Evolutionary conservation across 371 early-diverging fungal genomes (phyloP).

Genomic region (Amoeboaphelidium protococcarum): DNA sequence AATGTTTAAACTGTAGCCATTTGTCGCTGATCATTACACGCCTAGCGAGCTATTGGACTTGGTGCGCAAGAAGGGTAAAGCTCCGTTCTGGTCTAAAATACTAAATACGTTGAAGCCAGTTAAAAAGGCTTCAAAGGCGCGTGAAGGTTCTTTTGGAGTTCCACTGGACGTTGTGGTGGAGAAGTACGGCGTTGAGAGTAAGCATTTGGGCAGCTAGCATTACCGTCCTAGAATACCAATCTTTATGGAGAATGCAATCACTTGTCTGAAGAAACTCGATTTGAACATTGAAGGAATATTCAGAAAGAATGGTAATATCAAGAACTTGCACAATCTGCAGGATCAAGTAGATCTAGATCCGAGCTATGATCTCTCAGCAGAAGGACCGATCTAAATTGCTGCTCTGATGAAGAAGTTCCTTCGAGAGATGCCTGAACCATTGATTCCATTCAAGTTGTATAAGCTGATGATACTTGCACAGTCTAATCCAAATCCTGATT

Average conservation of each 20-base stretch:
- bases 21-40: slow-evolving; percentile 30
- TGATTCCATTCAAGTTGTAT: slow-evolving; percentile 60
- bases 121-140: slow-evolving; percentile 22
- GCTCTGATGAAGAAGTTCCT: slow-evolving; percentile 77
- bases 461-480: slow-evolving; percentile 46
- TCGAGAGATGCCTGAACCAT: slow-evolving; percentile 81
- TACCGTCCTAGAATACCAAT: slow-evolving; percentile 41
- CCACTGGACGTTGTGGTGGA: slow-evolving; percentile 57
- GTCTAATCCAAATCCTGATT: no score
- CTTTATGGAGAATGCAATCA: slow-evolving; percentile 54
- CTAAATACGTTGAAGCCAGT: slow-evolving; percentile 26
- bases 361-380: slow-evolving; percentile 23
- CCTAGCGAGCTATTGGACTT: slow-evolving; percentile 38
- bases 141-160: slow-evolving; percentile 67
- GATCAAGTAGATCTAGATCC: slow-evolving; percentile 13
- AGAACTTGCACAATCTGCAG: slow-evolving; percentile 41
- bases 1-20: slow-evolving; percentile 35
- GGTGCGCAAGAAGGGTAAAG: slow-evolving; percentile 39
- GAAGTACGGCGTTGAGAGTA: slow-evolving; percentile 54
- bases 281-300: slow-evolving; percentile 78
- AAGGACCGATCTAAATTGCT: slow-evolving; percentile 66
- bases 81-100: slow-evolving; percentile 28
- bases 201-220: slow-evolving; percentile 41
- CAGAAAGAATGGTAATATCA: slow-evolving; percentile 87
- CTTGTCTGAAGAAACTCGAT: slow-evolving; percentile 43